These are phyloP conservation scores for Ganoderma boninense DNA, from an alignment of 1,284 basidiomycete species.

Conservation along the genomic window DNA sequence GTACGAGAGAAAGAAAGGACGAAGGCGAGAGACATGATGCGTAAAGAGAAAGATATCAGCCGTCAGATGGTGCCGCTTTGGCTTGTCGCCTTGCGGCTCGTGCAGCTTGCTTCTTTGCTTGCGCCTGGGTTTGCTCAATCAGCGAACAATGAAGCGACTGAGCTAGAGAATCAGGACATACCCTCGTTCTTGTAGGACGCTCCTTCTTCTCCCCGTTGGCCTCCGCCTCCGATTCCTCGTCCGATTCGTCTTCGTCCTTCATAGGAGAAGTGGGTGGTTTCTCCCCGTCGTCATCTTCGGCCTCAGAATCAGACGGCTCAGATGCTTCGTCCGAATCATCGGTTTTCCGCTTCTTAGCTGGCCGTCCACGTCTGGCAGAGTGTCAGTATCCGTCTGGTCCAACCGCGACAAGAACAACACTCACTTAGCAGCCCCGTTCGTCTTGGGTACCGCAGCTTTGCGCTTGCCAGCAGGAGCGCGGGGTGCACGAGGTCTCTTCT, in stretches of 20 bases:
- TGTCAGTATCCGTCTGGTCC: background rate
- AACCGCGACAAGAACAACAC: conserved; percentile 19
- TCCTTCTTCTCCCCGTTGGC: conserved; percentile 45
- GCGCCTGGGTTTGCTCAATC: conserved; percentile 3
- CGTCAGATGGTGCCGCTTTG: conserved; percentile 26
- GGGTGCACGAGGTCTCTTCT: conserved; percentile 45
- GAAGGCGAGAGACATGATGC: background rate
- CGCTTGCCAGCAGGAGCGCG: conserved; percentile 47
- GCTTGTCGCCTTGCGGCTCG: conserved; percentile 31
- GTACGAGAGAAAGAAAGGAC: conserved; percentile 3
- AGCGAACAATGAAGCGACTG: background rate
- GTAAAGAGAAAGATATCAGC: conserved; percentile 16
- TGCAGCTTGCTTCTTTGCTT: conserved; percentile 32
- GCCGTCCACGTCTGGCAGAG: conserved; percentile 39
- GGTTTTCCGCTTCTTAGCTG: conserved; percentile 45
- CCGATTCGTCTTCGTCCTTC: conserved; percentile 35
- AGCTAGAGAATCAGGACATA: conserved; percentile 30
- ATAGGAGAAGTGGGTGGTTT: conserved; percentile 31
- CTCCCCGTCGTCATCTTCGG: conserved; percentile 39
- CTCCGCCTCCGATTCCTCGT: conserved; percentile 40
- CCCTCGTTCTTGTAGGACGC: conserved; percentile 54
- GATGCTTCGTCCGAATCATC: conserved; percentile 44
- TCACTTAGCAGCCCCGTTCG: conserved; percentile 52
- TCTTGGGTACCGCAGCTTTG: conserved; percentile 46
- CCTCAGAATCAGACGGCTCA: conserved; percentile 39